Conservation (phyloP, 306 rosid genomes). For the Quercus rubra region DNA sequence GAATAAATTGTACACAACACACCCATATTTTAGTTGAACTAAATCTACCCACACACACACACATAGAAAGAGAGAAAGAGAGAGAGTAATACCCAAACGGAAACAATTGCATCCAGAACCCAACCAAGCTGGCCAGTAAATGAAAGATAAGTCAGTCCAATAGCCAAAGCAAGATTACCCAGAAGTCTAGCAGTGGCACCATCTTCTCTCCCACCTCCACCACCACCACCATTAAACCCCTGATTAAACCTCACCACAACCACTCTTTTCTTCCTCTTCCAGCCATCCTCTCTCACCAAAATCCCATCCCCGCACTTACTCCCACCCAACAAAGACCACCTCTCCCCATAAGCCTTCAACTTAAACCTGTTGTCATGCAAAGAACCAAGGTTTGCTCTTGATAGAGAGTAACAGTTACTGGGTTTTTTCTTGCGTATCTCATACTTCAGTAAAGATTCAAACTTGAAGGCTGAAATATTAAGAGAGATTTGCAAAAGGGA, state of each 20-base stretch:
- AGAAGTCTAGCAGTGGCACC: slow-evolving; percentile 66
- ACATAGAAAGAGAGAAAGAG: slow-evolving; percentile 5
- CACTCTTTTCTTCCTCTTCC: slow-evolving; percentile 44
- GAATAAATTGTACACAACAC: neutral
- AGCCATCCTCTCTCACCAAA: slow-evolving; percentile 36
- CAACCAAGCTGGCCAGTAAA: slow-evolving; percentile 97
- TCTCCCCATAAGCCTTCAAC: slow-evolving; percentile 33
- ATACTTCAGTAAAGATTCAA: slow-evolving; percentile 19
- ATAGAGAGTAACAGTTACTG: slow-evolving; percentile 26
- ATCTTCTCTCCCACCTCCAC: slow-evolving; percentile 72
- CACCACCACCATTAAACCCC: slow-evolving; percentile 47
- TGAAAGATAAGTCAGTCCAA: slow-evolving; percentile 89
- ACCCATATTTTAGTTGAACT: neutral
- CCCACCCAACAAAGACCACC: slow-evolving; percentile 26
- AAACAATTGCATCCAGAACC: slow-evolving; percentile 92
- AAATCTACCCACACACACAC: neutral
- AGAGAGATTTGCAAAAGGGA: slow-evolving; percentile 39
- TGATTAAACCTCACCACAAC: slow-evolving; percentile 65
- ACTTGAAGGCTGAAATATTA: slow-evolving; percentile 42
- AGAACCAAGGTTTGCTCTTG: slow-evolving; percentile 35
- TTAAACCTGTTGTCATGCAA: slow-evolving; percentile 32
- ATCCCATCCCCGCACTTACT: slow-evolving; percentile 27
- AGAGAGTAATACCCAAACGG: slow-evolving; percentile 75
- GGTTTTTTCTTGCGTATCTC: slow-evolving; percentile 36
- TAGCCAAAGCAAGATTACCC: slow-evolving; percentile 82